Percentiles rank a stretch among this genome's conserved stretches.
Evolutionary conservation across 805 yeast species (phyloP).

Genomic region (Ogataea kodamae): DNA sequence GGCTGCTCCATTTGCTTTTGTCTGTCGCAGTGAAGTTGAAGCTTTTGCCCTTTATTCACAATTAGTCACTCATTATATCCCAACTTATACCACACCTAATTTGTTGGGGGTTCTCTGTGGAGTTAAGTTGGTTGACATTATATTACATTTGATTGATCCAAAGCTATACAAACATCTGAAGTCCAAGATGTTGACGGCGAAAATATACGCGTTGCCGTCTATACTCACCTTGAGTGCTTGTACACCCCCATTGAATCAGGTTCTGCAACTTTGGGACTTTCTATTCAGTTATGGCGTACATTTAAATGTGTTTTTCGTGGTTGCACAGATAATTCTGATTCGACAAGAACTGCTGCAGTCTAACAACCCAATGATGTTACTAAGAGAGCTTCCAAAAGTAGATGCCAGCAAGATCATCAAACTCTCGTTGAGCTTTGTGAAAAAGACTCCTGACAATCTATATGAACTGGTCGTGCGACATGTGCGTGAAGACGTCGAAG

Average conservation of each 20-base stretch:
- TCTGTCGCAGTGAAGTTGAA: slow-evolving; percentile 78
- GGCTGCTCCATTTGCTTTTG: slow-evolving; percentile 77
- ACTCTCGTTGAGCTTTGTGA: slow-evolving; percentile 73
- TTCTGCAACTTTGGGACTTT: slow-evolving; percentile 82
- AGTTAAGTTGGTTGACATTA: slow-evolving; percentile 64
- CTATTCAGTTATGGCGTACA: slow-evolving; percentile 88
- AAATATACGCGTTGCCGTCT: slow-evolving; percentile 81
- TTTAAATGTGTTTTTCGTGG: slow-evolving; percentile 77
- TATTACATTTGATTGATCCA: slow-evolving; percentile 69
- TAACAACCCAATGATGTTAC: slow-evolving; percentile 66
- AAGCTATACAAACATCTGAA: slow-evolving; percentile 56
- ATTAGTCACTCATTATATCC: slow-evolving; percentile 61
- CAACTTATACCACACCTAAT: slow-evolving; percentile 73
- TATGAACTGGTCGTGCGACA: slow-evolving; percentile 64
- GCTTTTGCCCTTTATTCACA: slow-evolving; percentile 71
- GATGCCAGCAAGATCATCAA: slow-evolving; percentile 74
- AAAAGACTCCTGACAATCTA: slow-evolving; percentile 63
- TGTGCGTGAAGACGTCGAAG: slow-evolving; percentile 47
- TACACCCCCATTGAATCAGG: slow-evolving; percentile 77
- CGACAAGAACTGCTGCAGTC: slow-evolving; percentile 59
- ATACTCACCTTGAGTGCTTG: slow-evolving; percentile 84
- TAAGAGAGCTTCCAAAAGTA: slow-evolving; percentile 69
- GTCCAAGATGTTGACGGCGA: slow-evolving; percentile 70
- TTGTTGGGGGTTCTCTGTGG: slow-evolving; percentile 82
- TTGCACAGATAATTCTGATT: slow-evolving; percentile 74